phyloP scores from a whole-genome alignment of 2,329 filamentous ascomycete genomes.

The Botrytis fragariae region DNA sequence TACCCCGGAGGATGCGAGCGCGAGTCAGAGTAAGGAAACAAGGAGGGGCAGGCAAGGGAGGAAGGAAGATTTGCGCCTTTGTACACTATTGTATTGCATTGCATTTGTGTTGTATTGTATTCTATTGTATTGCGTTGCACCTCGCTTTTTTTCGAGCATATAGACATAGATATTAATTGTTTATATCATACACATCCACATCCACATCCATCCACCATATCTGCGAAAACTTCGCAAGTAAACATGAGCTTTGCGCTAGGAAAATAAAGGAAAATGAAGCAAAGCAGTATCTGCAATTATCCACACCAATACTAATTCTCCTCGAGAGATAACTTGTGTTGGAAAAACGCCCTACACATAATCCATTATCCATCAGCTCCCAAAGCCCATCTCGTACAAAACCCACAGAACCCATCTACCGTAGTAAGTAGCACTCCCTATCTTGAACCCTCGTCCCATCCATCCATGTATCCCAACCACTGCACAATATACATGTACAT shows the following conservation, averaged over 20 bases:
- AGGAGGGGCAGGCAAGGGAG: not conserved
- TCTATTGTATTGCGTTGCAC: constrained; percentile 6
- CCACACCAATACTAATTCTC: not conserved
- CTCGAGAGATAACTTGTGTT: not conserved
- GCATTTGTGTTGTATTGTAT: constrained; percentile 1
- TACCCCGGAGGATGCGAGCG: not conserved
- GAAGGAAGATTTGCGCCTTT: not conserved
- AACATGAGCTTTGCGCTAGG: not conserved
- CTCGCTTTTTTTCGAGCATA: not conserved
- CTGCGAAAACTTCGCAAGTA: not conserved
- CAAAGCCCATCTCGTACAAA: not conserved
- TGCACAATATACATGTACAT: not conserved
- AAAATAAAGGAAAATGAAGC: not conserved
- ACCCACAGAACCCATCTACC: not conserved
- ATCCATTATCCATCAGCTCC: not conserved
- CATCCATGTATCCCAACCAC: not conserved
- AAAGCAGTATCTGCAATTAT: not conserved
- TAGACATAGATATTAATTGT: constrained; percentile 6
- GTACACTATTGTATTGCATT: constrained; percentile 15
- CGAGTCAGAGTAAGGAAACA: not conserved
- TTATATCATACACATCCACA: not conserved
- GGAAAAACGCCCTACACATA: too few relatives aligned
- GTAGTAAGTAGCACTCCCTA: not conserved
- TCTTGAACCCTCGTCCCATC: not conserved
- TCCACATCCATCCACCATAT: not conserved